Evolutionary conservation across 768 basidiomycete species (phyloP).

Genomic region (Phlebiopsis gigantea): DNA sequence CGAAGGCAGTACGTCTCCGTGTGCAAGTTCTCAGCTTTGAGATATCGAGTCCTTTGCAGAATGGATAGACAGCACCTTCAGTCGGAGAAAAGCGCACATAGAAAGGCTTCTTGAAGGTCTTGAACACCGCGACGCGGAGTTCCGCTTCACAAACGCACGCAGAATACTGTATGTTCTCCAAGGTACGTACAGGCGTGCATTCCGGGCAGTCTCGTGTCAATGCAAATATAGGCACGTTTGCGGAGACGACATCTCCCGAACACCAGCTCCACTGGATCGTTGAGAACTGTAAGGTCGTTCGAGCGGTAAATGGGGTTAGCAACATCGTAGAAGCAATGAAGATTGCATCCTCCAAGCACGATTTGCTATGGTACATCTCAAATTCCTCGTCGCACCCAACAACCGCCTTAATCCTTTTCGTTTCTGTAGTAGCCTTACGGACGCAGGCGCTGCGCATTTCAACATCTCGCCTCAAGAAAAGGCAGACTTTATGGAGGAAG

Average conservation of each 20-base stretch:
- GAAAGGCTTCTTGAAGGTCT: slow-evolving; percentile 81
- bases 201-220: background rate
- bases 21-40: slow-evolving; percentile 1
- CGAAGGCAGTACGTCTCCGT: slow-evolving; percentile 53
- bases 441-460: slow-evolving; percentile 66
- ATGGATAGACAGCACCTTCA: slow-evolving; percentile 68
- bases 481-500: slow-evolving; percentile 80
- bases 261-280: slow-evolving; percentile 96
- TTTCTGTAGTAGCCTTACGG: slow-evolving; percentile 59
- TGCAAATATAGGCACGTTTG: slow-evolving; percentile 66
- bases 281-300: slow-evolving; percentile 85
- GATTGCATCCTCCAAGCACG: slow-evolving; percentile 84
- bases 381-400: background rate
- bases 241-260: slow-evolving; percentile 86
- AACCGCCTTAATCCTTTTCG: background rate
- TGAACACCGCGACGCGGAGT: slow-evolving; percentile 80
- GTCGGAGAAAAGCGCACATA: slow-evolving; percentile 66
- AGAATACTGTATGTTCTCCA: slow-evolving; percentile 88
- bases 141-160: slow-evolving; percentile 82
- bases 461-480: slow-evolving; percentile 67
- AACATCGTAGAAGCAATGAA: slow-evolving; percentile 85
- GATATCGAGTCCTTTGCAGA: slow-evolving; percentile 34
- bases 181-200: slow-evolving; percentile 44
- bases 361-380: slow-evolving; percentile 60
- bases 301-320: slow-evolving; percentile 77